Conservation (phyloP, 495 filamentous ascomycete species). For the Talaromyces proteolyticus region DNA sequence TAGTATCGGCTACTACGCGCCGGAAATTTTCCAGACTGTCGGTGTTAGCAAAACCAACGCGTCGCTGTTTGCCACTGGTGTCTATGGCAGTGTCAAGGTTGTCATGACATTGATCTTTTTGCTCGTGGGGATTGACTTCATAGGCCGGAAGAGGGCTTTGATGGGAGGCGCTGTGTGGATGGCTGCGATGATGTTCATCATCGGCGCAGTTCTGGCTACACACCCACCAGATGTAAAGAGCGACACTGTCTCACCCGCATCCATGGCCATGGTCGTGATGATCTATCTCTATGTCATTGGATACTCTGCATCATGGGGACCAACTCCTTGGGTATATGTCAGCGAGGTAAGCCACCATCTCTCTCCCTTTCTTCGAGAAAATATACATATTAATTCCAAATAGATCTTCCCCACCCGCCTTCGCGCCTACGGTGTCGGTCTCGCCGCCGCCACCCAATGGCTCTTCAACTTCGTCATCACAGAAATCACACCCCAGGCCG, state of each 20-base stretch:
- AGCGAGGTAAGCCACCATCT: constrained; percentile 28
- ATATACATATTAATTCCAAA: not conserved
- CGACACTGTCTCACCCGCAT: constrained; percentile 25
- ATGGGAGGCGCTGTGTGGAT: constrained; percentile 65
- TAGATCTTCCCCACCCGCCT: constrained; percentile 69
- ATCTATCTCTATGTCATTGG: constrained; percentile 49
- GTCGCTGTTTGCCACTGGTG: constrained; percentile 43
- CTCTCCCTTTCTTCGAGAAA: no score
- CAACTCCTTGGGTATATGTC: constrained; percentile 47
- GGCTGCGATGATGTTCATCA: constrained; percentile 66
- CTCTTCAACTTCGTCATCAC: constrained; percentile 41
- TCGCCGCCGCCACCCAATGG: constrained; percentile 53
- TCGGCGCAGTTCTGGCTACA: constrained; percentile 58
- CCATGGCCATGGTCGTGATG: constrained; percentile 45
- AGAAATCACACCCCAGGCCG: constrained; percentile 27
- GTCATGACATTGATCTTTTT: constrained; percentile 56
- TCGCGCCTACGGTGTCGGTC: constrained; percentile 62
- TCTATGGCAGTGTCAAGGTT: constrained; percentile 49
- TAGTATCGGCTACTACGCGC: constrained; percentile 44
- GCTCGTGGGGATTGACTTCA: constrained; percentile 60
- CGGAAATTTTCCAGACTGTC: constrained; percentile 44
- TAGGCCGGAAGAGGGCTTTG: constrained; percentile 61
- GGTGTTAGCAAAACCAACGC: constrained; percentile 36
- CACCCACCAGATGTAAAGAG: constrained; percentile 29
- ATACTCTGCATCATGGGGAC: constrained; percentile 36